Conservation (phyloP, 2,329 filamentous ascomycete species). For the Dactylella cylindrospora region DNA sequence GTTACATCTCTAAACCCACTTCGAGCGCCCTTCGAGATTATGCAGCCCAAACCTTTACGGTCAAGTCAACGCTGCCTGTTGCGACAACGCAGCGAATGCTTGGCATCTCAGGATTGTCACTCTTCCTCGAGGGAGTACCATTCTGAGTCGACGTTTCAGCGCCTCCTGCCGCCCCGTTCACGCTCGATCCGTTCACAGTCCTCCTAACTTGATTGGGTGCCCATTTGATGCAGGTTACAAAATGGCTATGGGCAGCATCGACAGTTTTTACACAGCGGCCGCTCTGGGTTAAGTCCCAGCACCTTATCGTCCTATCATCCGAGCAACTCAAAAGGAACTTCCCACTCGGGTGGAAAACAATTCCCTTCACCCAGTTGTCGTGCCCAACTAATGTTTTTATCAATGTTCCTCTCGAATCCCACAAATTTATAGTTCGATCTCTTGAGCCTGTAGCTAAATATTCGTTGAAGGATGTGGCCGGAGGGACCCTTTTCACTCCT, state of each 20-base stretch:
- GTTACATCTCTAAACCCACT: not conserved
- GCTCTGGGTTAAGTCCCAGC: constrained; percentile 91
- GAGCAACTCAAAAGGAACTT: constrained; percentile 83
- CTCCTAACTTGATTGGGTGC: constrained; percentile 71
- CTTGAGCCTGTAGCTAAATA: constrained; percentile 86
- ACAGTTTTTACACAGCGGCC: constrained; percentile 85
- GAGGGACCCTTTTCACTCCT: constrained; percentile 78
- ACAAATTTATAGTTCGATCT: constrained; percentile 87
- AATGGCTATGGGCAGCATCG: constrained; percentile 75
- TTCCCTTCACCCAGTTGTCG: constrained; percentile 86
- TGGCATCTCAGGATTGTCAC: constrained; percentile 57
- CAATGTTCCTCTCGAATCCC: constrained; percentile 80
- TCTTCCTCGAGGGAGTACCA: constrained; percentile 52
- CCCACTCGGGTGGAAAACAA: constrained; percentile 88
- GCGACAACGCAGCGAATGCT: constrained; percentile 82
- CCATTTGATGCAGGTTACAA: constrained; percentile 85
- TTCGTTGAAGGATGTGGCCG: constrained; percentile 73
- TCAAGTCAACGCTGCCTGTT: constrained; percentile 80
- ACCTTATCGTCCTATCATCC: constrained; percentile 88
- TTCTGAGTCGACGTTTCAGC: constrained; percentile 58
- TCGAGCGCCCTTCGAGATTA: constrained; percentile 46
- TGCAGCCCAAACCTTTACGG: constrained; percentile 74
- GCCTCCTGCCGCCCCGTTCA: constrained; percentile 52
- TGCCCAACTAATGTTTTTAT: constrained; percentile 84
- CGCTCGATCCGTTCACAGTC: constrained; percentile 51